Evolutionary conservation across 2,329 filamentous ascomycete genomes (phyloP).

Genomic region (Meredithiella fracta): DNA sequence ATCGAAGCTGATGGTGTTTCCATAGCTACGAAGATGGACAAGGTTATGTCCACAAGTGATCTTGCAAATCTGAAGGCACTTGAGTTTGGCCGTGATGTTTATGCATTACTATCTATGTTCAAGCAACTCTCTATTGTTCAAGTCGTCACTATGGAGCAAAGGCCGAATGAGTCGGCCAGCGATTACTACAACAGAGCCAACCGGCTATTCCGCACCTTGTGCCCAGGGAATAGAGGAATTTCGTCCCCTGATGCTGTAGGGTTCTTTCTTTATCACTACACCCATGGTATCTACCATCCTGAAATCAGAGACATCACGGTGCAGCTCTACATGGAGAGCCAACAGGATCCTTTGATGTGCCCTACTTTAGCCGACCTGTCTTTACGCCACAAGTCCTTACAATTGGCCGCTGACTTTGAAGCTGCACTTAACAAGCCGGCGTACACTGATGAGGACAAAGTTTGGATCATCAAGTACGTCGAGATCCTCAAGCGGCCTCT

Average conservation of each 20-base stretch:
- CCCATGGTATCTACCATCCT: slow-evolving; percentile 31
- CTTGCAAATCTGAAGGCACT: not conserved
- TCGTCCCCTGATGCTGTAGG: slow-evolving; percentile 26
- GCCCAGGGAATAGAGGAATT: slow-evolving; percentile 21
- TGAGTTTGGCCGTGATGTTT: not conserved
- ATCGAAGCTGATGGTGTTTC: slow-evolving; percentile 2
- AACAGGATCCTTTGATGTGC: not conserved
- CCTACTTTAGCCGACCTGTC: slow-evolving; percentile 26
- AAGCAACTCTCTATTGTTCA: slow-evolving; percentile 14
- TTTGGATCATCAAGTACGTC: slow-evolving; percentile 8
- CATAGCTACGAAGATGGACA: slow-evolving; percentile 3
- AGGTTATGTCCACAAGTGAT: slow-evolving; percentile 4
- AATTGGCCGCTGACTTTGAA: slow-evolving; percentile 40
- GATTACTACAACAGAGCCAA: slow-evolving; percentile 24
- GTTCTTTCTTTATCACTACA: slow-evolving; percentile 12
- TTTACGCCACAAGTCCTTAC: slow-evolving; percentile 36
- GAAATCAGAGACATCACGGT: slow-evolving; percentile 29
- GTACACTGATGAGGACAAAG: slow-evolving; percentile 21
- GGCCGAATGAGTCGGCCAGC: slow-evolving; percentile 9
- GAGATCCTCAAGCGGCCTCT: slow-evolving; percentile 11
- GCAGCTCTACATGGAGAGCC: not conserved
- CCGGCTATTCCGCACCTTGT: slow-evolving; percentile 22
- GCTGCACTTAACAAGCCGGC: slow-evolving; percentile 32
- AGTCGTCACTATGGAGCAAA: slow-evolving; percentile 12
- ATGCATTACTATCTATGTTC: slow-evolving; percentile 8